Conservation (phyloP, 1,284 basidiomycete genomes). For the Ustilago vetiveriae region DNA sequence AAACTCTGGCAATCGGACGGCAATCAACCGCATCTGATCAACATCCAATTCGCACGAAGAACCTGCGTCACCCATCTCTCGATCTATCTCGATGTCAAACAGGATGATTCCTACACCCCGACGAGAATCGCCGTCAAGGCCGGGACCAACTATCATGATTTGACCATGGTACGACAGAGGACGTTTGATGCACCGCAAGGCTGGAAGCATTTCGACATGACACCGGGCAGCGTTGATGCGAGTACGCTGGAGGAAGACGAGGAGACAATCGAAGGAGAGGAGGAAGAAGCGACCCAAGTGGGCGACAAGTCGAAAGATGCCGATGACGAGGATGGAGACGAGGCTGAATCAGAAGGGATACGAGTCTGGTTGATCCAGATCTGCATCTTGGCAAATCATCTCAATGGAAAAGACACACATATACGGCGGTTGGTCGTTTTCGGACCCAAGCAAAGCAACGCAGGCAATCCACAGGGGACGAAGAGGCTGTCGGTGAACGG, state of each 20-base stretch:
- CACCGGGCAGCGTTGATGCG: slow-evolving; percentile 71
- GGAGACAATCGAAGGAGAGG: slow-evolving; percentile 67
- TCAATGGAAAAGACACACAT: slow-evolving; percentile 99
- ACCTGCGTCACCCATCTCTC: slow-evolving; percentile 88
- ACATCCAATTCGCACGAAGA: slow-evolving; percentile 89
- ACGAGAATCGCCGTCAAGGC: slow-evolving; percentile 87
- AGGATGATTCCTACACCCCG: slow-evolving; percentile 97
- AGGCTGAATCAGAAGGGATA: slow-evolving; percentile 39
- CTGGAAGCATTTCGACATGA: slow-evolving; percentile 85
- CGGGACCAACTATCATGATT: slow-evolving; percentile 88
- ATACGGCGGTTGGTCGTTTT: slow-evolving; percentile 87
- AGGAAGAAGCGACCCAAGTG: slow-evolving; percentile 10
- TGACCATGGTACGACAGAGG: slow-evolving; percentile 76
- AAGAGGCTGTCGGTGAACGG: slow-evolving; percentile 2
- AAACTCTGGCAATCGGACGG: slow-evolving; percentile 99
- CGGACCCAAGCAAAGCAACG: slow-evolving; percentile 71
- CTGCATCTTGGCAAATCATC: slow-evolving; percentile 89
- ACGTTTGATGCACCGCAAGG: slow-evolving; percentile 76
- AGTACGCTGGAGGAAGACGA: slow-evolving; percentile 75
- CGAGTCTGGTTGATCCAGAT: slow-evolving; percentile 84
- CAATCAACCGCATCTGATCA: slow-evolving; percentile 94
- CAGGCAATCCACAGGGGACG: background rate
- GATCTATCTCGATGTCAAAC: slow-evolving; percentile 83
- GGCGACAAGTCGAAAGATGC: slow-evolving; percentile 75
- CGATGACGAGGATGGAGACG: slow-evolving; percentile 69